phyloP scores from a whole-genome alignment of 208 protist genomes.

The Wallacemonas sp. region DNA sequence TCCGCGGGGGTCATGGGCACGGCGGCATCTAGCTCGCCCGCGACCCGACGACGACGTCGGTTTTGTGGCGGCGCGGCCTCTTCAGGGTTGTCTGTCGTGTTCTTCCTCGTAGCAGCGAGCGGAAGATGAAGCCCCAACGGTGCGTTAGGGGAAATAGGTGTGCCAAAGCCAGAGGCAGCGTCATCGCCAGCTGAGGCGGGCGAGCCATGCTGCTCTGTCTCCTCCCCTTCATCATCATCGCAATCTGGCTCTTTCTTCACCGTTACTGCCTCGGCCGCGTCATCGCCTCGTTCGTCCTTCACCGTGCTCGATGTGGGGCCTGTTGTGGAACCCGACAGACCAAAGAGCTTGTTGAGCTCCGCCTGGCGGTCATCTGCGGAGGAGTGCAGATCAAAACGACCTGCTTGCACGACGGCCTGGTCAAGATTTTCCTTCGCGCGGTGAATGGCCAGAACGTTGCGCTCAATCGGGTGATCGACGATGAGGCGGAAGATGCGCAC shows the following conservation, averaged over 20 bases:
- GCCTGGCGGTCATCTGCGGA: slow-evolving; percentile 41
- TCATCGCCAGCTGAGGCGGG: slow-evolving; percentile 3
- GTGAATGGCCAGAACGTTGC: slow-evolving; percentile 31
- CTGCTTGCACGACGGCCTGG: slow-evolving; percentile 46
- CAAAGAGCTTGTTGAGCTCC: slow-evolving; percentile 34
- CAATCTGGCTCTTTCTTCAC: no score
- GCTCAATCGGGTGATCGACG: slow-evolving; percentile 41
- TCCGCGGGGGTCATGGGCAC: slow-evolving; percentile 12
- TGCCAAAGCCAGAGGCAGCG: slow-evolving; percentile 11
- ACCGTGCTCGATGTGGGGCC: not conserved
- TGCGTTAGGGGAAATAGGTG: not conserved
- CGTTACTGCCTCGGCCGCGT: no score
- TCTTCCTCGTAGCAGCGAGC: not conserved
- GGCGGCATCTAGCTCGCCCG: not conserved
- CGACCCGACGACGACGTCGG: not conserved
- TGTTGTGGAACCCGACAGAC: no score
- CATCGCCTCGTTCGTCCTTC: not conserved
- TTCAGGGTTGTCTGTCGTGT: not conserved
- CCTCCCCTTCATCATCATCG: no score
- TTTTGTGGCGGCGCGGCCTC: not conserved
- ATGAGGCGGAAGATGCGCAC: slow-evolving; percentile 94
- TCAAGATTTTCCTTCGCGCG: slow-evolving; percentile 45
- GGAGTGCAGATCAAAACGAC: slow-evolving; percentile 42
- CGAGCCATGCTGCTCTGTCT: no score
- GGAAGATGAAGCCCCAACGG: slow-evolving; percentile 8